Base-by-base conservation (phyloP, 139 green algal species). In the Auxenochlorella protothecoides region DNA sequence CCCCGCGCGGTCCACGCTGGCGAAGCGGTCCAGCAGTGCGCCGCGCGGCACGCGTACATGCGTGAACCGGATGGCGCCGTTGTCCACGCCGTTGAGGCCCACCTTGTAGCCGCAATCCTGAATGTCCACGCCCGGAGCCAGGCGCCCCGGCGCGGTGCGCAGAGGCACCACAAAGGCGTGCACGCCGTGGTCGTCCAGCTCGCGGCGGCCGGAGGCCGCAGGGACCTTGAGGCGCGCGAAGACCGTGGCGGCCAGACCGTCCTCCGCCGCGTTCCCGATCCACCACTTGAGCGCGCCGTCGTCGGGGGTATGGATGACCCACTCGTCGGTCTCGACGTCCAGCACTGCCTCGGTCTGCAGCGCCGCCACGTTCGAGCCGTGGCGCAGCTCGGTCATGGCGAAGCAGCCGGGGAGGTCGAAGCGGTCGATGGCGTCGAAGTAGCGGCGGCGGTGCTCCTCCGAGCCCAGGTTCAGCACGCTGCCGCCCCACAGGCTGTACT, bases 31-130 rank as follows among this genome's bases (percentile, higher is more conserved):
- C 68, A 95, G 79, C 73, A 95, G 79, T 72, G 93, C 89, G 13
- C 74, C 74, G 5, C 89, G 75, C 5, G 89, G 88, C 53, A 95
- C 73, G 6, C 89, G 84, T 68, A 93, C 87, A 55, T 84, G 72
- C 4, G 76, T 89, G 82, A 93, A 95, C 55, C 86, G 83, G 62
- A 97, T 89, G 64, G 90, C 87, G 59, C 91, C 91, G 69, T 97
- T 97, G 86, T 97, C 91, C 5, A 96, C 78, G 14, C 91, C 91
- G 67, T 96, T 92, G n/a, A 96, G 80, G 3, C 89, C 90, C 6
- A 95, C 91, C 84, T 97, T 97, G 87, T 96, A 95, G 4, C 91
- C 91, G 66, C 90, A 97, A 80, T 97, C 91, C 4, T 80, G 76
- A 65, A 97, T 96, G 81, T 97, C 91, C 61, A 96, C 89, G 0